These are phyloP conservation scores for Takashimella tepidaria DNA, from an alignment of 1,284 basidiomycete species.

Conservation along the genomic window DNA sequence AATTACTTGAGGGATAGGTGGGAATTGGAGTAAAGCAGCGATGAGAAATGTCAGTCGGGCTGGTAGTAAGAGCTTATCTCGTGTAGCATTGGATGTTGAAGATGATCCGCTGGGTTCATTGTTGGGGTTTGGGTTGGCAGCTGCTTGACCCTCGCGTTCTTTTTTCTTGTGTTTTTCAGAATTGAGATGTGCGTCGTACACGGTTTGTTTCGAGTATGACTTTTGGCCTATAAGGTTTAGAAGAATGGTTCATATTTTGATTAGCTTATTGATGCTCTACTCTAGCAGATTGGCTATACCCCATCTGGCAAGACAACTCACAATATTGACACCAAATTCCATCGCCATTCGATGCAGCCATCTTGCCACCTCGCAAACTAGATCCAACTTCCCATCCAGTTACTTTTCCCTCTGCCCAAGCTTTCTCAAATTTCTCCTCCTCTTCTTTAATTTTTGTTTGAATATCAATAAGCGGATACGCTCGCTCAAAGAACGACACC, in stretches of 20 bases:
- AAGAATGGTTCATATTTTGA: no score
- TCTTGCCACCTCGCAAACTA: slow-evolving; percentile 8
- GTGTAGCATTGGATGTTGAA: slow-evolving; percentile 40
- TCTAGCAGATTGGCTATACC: no score
- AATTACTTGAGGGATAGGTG: slow-evolving; percentile 63
- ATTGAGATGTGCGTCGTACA: slow-evolving; percentile 91
- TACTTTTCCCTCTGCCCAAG: slow-evolving; percentile 74
- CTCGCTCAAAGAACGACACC: slow-evolving; percentile 76
- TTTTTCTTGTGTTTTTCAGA: slow-evolving; percentile 93
- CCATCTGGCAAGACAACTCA: slow-evolving; percentile 52
- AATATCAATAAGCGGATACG: slow-evolving; percentile 79
- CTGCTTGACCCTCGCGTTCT: slow-evolving; percentile 51
- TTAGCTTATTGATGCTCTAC: no score
- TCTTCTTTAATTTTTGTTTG: slow-evolving; percentile 63
- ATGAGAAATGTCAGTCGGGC: slow-evolving; percentile 70
- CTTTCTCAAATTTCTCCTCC: slow-evolving; percentile 64
- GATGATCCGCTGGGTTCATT: slow-evolving; percentile 13
- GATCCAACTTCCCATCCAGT: slow-evolving; percentile 65
- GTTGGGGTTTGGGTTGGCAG: slow-evolving; percentile 24
- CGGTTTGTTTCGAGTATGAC: slow-evolving; percentile 91
- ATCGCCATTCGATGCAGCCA: slow-evolving; percentile 44
- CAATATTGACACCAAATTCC: slow-evolving; percentile 96
- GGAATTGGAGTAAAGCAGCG: slow-evolving; percentile 58
- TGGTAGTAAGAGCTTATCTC: slow-evolving; percentile 60
- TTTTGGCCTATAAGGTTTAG: slow-evolving; percentile 64